Conservation (phyloP, 352 stramenopile species). For the Globisporangium cylindrosporum region DNA sequence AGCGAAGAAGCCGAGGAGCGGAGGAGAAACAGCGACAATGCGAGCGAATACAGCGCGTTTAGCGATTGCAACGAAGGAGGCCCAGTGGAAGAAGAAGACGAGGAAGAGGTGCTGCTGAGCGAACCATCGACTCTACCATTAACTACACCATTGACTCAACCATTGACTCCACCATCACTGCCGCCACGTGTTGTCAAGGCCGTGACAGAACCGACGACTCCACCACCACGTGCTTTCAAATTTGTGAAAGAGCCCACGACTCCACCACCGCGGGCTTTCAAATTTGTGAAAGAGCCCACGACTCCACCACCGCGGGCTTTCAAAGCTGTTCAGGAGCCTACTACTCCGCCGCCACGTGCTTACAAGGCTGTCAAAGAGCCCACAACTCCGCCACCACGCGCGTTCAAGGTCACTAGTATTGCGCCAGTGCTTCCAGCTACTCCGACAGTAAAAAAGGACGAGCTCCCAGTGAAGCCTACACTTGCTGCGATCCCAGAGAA, state of each 20-base stretch:
- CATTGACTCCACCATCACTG: background rate
- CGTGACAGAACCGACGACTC: background rate
- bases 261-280: background rate
- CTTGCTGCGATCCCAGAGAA: background rate
- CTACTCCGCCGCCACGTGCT: background rate
- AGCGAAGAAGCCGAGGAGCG: conserved; percentile 24
- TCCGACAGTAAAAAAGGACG: background rate
- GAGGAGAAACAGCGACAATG: conserved; percentile 15
- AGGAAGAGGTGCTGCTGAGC: background rate
- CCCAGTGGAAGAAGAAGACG: conserved; percentile 17
- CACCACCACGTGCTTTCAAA: background rate
- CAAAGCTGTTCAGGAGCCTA: background rate
- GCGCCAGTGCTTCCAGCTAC: background rate
- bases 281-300: background rate
- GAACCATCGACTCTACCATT: background rate
- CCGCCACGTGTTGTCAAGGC: background rate
- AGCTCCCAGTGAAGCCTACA: background rate
- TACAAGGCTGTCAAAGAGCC: background rate
- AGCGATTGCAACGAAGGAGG: conserved; percentile 26
- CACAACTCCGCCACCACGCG: background rate
- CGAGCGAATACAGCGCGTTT: conserved; percentile 9
- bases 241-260: background rate
- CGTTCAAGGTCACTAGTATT: background rate
- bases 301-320: background rate
- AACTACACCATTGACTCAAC: background rate